Evolutionary conservation across 495 filamentous ascomycete species (phyloP), one percentile per base, ranked within the genome.

Genomic region (Hyphodiscus hymeniophilus): DNA sequence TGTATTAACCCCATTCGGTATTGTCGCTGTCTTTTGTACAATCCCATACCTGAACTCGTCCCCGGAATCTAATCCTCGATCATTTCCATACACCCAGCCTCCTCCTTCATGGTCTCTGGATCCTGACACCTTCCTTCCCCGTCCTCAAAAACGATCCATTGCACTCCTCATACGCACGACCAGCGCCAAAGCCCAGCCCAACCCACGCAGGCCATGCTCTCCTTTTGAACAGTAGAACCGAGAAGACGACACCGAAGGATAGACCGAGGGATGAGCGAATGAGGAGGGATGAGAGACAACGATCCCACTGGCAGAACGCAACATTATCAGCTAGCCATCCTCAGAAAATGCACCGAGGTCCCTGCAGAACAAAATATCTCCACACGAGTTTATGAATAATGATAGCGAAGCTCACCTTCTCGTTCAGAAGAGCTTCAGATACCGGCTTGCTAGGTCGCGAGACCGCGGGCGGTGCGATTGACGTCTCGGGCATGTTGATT

Each of bases 231-330:
- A 99, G 69, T 39, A 99, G 82, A 24, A 99, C 90, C 38, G 90
- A 96, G 75, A 99, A 97, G 66, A 97, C 84, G 65, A 97, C 84
- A 68, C 92, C 92, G 70, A 97, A 96, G 47, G 83, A 86, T 56
- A 95, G 81, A 57, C 92, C 92, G 63, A 99, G 79, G 40, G 85
- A 81, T 47, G 89, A 95, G 65, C 92, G 89, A 71, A 97, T 90
- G 60, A 97, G 77, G 69, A 95, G 77, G 60, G 91, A 94, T 55
- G 92, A 95, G 65, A 97, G 82, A 66, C 90, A 94, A 66, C 84
- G 88, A 67, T 99, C 92, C 92, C 92, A 99, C 94, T 99, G n/a
- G 58, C 47, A 49, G 45, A 39, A 21, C 43, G 15, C 17, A 10
- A 38, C 24, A 33, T 33, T 20, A 11, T 45, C 18, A 28, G 21